Percentiles rank a stretch among this genome's conserved stretches.
These are phyloP conservation scores for Hura crepitans DNA, from an alignment of 441 rosid species.

Conservation along the genomic window DNA sequence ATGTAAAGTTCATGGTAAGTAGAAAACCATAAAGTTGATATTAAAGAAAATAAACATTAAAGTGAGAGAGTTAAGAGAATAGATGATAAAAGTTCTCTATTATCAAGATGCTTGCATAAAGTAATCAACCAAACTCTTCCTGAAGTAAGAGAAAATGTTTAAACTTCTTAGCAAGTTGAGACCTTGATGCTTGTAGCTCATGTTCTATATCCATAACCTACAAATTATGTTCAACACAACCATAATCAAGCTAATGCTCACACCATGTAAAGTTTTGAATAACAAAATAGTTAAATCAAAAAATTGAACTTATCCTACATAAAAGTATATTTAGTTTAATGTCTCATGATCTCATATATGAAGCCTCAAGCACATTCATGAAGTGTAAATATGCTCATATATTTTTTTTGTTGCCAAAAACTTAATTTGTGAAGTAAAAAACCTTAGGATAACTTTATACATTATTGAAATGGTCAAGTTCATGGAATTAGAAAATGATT, in stretches of 20 bases:
- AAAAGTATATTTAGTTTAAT: not conserved
- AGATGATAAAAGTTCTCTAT: not conserved
- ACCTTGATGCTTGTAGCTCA: constrained; percentile 80
- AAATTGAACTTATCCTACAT: not conserved
- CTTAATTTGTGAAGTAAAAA: not conserved
- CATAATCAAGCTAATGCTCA: constrained; percentile 4
- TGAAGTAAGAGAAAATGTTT: constrained; percentile 72
- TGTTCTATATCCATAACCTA: constrained; percentile 99
- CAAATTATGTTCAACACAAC: constrained; percentile 18
- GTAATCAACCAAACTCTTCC: constrained; percentile 48
- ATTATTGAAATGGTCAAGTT: constrained; percentile 1
- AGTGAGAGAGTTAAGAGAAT: constrained; percentile 2
- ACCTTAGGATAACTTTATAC: not conserved
- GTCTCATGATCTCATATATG: not conserved
- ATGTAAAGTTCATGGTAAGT: not conserved
- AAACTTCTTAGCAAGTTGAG: constrained; percentile 85
- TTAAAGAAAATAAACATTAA: too few species aligned
- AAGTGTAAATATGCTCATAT: not conserved
- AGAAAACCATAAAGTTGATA: not conserved
- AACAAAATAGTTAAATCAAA: not conserved
- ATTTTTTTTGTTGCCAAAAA: constrained; percentile 2
- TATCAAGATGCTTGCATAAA: not conserved
- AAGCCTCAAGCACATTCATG: not conserved
- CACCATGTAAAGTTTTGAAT: not conserved
- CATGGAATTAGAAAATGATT: not conserved